Conservation (phyloP, 805 yeast genomes). For the Candida berthetii region DNA sequence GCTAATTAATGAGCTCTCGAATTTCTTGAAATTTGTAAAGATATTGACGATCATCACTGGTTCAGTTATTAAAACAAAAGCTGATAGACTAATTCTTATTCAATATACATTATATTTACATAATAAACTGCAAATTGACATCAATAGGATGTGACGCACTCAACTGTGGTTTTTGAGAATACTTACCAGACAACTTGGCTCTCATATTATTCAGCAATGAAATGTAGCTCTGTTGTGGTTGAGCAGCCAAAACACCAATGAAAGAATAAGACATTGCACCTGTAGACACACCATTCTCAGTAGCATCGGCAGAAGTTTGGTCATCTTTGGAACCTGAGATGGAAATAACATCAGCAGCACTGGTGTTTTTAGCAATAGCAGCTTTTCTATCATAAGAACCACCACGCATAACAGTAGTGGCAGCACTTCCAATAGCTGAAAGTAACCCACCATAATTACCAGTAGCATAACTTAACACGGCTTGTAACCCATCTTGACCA, state of each 20-base stretch:
- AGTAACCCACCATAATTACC: conserved; percentile 46
- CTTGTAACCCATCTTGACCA: conserved; percentile 56
- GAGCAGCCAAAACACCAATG: conserved; percentile 50
- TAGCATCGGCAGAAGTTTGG: conserved; percentile 81
- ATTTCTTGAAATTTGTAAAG: too few species aligned
- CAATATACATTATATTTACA: conserved; percentile 9
- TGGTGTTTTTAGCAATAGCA: conserved; percentile 42
- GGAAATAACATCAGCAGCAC: conserved; percentile 73
- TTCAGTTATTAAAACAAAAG: too few species aligned
- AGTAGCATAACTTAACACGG: conserved; percentile 51
- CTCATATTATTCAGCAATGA: conserved; percentile 70
- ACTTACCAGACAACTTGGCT: conserved; percentile 51
- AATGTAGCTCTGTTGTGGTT: conserved; percentile 63
- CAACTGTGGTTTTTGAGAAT: conserved; percentile 79
- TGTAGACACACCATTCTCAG: conserved; percentile 61
- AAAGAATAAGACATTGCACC: conserved; percentile 88
- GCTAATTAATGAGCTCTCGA: too few species aligned
- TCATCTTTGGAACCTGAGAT: conserved; percentile 80
- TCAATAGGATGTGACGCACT: conserved; percentile 81
- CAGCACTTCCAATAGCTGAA: conserved; percentile 34
- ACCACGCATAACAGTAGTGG: conserved; percentile 32
- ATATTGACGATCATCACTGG: too few species aligned
- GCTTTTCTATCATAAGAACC: conserved; percentile 30
- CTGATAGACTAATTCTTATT: too few species aligned
- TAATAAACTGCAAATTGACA: conserved; percentile 41